Base-by-base conservation (phyloP, 2,329 filamentous ascomycete genomes). In the Pleochaeta shiraiana region DNA sequence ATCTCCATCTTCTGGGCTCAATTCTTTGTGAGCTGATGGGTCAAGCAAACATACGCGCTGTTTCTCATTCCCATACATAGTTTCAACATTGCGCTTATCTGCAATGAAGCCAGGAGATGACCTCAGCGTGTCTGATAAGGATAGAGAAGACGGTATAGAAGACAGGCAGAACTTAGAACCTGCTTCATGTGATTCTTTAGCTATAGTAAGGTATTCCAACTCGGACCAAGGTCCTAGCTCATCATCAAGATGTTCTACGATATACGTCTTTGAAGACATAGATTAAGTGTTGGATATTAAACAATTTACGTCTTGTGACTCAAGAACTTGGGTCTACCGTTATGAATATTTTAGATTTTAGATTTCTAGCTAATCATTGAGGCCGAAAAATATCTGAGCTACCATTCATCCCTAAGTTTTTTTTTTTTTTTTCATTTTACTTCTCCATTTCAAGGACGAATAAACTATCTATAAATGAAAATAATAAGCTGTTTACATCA, bases 191-290 rank as follows among this genome's bases (percentile, higher is more conserved):
- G 87, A 90, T 78, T 98, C 93, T 66, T 81, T 78, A 63, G 90
- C 90, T 73, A 98, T 96, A 71, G 87, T 83, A 64, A 83, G 78
- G 77, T 98, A 98, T 77, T 98, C 93, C 64, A 97, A 82, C 68
- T 89, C 84, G 28, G 93, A 97, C 93, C 93, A 98, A 47, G 84
- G 82, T 37, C 95, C 93, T 33, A 98, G 81, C 75, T 98, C 93
- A 47, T 88, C 86, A 77, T 98, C 93, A 68, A 98, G 84, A 76
- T 98, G 92, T 78, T 97, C 92, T 70, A 97, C 91, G 71, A 97
- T 88, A 76, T 93, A 96, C 53, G 84, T 91, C 75, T 90, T 88
- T 68, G 74, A 73, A 24, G 75, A 70, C 76, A 79, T 79, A 24
- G 24, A 37, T 7, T 37, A 7, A 16, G 34, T 37, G 34, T n/a